Base-by-base conservation (phyloP, 129 eudicot species). In the Gnaphalium uliginosum region DNA sequence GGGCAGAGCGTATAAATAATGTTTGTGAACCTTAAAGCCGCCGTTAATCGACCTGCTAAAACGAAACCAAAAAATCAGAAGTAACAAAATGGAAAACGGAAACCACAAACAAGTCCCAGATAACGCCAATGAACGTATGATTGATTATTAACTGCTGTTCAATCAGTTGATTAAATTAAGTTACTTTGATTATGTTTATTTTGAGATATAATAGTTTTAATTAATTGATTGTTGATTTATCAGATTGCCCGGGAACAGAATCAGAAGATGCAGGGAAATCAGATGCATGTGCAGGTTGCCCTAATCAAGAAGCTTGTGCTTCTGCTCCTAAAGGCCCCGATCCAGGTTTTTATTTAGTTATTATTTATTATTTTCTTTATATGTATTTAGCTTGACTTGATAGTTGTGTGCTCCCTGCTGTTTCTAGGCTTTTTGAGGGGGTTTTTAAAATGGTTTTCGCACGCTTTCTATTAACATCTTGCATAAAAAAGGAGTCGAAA, bases 251-350 rank as follows among this genome's bases (percentile, higher is more conserved):
- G 8, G 98, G 98, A 14, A 87, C 96, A 41, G 79, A 85, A 73
- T 81, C 98, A 0, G 98, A 90, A 51, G 81, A 87, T 66, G 98
- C 98, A 15, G 98, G 98, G 41, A 90, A 93, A 69, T 68, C 92
- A 2, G 98, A 90, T 68, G 81, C 90, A 8, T 93, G 98, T 51
- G 89, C 80, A 11, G 98, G 98, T 7, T 93, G 98, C 84, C 96
- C 98, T 41, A 93, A 93, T 82, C 98, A 93, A 72, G 88, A 90
- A 69, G 88, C 84, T 61, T 93, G 98, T 79, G 96, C 98, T 64
- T 75, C 98, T 51, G 98, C 98, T 67, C 98, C 98, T 21, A 93
- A 93, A 85, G 98, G 98, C 69, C 98, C 98, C 51, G 98, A 93
- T 69, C 96, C 96, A 79, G 96, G 96, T 89, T 51, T 4, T 18